Conservation (phyloP, 371 early-diverging fungal species). For the Saksenaea vasiformis region DNA sequence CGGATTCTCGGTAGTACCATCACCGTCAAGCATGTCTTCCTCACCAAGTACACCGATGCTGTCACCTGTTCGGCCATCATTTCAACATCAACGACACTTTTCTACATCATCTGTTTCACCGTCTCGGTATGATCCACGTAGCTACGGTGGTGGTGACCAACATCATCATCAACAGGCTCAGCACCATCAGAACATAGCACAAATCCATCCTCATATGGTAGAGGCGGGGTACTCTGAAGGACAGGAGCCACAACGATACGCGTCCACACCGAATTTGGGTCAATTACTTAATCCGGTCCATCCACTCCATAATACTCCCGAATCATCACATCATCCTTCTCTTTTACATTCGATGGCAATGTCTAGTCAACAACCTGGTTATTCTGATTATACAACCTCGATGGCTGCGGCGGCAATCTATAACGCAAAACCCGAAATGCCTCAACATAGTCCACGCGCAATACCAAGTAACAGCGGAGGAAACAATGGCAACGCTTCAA, state of each 20-base stretch:
- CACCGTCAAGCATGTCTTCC: conserved; percentile 35
- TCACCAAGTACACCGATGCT: conserved; percentile 41
- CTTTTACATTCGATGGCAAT: conserved; percentile 12
- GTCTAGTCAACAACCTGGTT: conserved; percentile 2
- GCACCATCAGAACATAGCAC: background rate
- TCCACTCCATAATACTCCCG: conserved; percentile 25
- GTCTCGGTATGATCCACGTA: conserved; percentile 27
- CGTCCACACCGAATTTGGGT: conserved; percentile 28
- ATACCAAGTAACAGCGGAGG: conserved; percentile 3
- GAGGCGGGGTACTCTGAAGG: conserved; percentile 7
- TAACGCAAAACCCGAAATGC: conserved; percentile 5
- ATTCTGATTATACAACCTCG: conserved; percentile 4
- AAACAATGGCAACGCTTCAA: background rate
- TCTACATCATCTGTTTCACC: conserved; percentile 26
- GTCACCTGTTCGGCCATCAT: conserved; percentile 34
- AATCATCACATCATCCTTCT: background rate
- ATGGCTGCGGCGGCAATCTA: background rate
- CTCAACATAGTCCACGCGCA: background rate
- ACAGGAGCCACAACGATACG: conserved; percentile 6
- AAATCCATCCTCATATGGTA: conserved; percentile 6
- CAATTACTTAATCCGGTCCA: conserved; percentile 47
- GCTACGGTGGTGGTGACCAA: conserved; percentile 10
- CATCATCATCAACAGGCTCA: conserved; percentile 7
- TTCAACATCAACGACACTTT: conserved; percentile 32
- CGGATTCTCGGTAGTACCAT: conserved; percentile 23